Base-by-base conservation (phyloP, 257 asterid species). In the Scutellaria minor region DNA sequence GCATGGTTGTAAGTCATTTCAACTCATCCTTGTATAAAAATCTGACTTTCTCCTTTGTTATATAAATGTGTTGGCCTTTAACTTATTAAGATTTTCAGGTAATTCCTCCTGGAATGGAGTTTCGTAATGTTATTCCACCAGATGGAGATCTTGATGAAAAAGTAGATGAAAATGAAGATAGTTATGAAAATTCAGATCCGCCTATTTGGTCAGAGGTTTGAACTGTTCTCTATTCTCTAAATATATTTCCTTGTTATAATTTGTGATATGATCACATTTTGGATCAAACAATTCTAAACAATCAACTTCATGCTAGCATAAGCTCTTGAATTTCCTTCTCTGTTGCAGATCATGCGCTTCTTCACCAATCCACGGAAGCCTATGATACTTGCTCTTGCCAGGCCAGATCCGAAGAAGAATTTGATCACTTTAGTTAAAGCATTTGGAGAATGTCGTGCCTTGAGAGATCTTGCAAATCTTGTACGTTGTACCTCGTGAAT, bases 41-140 rank as follows among this genome's bases (percentile, higher is more conserved):
- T 9, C 41, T 31, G 9, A 0, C 50, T 15, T 18, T 42, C 4
- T 44, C 27, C 27, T 11, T 15, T 61, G 15, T 15, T 0, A 37
- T 41, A 15, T 70, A 72, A 67, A 72, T 66, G 10, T 14, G 66
- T 59, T 24, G 44, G 66, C 59, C 48, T 66, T 40, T 27, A 14
- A 64, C 35, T 66, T 64, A 46, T 61, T 18, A 35, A 64, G 55
- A 40, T 14, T 50, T 62, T 68, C 85, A 90, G 97, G 97, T 89
- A 46, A 89, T 91, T 71, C 96, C 97, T 60, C 97, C 97, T 64
- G 97, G 96, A 64, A 89, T 89, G 97, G 97, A 91, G 66, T 91
- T 91, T 66, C 89, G 89, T 41, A 82, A 91, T 78, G 88, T 87
- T 40, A 68, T 63, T 72, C 80, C 85, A 15, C 85, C 68, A 13